Percentiles rank a stretch among this genome's conserved stretches.
Evolutionary conservation across 2,329 filamentous ascomycete genomes (phyloP).

Genomic region (Domatiomyces catenatus): DNA sequence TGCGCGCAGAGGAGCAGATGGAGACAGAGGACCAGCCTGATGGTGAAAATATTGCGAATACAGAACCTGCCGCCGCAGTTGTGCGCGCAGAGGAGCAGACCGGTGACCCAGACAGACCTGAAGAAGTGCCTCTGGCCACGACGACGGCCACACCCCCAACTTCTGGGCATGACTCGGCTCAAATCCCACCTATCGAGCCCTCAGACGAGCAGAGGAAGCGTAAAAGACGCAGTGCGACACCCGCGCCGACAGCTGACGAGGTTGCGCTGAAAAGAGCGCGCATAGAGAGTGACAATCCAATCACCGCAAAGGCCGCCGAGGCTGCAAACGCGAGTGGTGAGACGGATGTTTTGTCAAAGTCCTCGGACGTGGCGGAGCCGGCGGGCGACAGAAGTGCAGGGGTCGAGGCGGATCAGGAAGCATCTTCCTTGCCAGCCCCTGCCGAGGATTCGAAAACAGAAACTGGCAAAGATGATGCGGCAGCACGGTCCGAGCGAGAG

Average conservation of each 20-base stretch:
- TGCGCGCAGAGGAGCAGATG: too few relatives aligned
- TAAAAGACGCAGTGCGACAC: conserved; percentile 51
- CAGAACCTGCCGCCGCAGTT: not conserved
- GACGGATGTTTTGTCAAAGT: not conserved
- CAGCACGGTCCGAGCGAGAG: conserved; percentile 3
- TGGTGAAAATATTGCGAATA: not conserved
- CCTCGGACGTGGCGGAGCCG: not conserved
- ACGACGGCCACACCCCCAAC: not conserved
- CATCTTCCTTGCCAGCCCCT: not conserved
- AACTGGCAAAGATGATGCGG: conserved; percentile 2
- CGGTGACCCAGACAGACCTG: not conserved
- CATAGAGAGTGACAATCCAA: conserved; percentile 20
- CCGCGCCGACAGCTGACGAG: conserved; percentile 40
- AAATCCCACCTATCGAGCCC: conserved; percentile 18
- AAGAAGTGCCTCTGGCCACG: not conserved
- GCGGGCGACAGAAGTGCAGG: not conserved
- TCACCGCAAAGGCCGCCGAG: not conserved
- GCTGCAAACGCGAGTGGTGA: conserved; percentile 8
- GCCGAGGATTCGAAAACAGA: conserved; percentile 4
- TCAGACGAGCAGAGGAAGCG: conserved; percentile 46
- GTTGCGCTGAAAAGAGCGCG: conserved; percentile 42
- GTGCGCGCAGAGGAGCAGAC: not conserved
- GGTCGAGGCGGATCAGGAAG: not conserved
- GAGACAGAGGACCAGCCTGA: not conserved
- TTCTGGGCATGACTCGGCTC: conserved; percentile 2